Percentiles rank a stretch among this genome's conserved stretches.
These are phyloP conservation scores for Mallotus nudiflorus DNA, from an alignment of 345 rosid species.

Conservation along the genomic window DNA sequence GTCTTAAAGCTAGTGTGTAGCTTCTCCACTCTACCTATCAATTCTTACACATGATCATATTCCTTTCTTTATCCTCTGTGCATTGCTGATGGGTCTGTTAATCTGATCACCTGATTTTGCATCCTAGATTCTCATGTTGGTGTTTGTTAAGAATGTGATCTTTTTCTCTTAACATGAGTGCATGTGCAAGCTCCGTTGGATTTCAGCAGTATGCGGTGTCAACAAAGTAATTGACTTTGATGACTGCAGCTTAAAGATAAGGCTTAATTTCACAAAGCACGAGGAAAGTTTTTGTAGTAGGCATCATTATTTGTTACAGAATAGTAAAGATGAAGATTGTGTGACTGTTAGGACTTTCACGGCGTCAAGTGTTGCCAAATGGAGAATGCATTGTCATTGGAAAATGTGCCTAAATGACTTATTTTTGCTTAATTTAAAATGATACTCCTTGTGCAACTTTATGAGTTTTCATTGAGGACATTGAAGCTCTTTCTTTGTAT, in stretches of 20 bases:
- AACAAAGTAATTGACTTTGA: neutral
- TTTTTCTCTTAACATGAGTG: neutral
- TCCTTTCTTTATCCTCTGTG: neutral
- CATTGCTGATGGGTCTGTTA: neutral
- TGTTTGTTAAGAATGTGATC: neutral
- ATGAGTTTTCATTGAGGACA: neutral
- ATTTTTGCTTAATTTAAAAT: neutral
- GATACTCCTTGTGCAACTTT: neutral
- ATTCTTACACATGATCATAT: conserved; percentile 11
- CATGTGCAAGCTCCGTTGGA: neutral
- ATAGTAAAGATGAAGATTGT: neutral
- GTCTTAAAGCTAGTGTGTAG: conserved; percentile 74
- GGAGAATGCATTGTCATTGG: neutral
- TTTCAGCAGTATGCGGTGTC: neutral
- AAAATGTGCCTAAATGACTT: neutral
- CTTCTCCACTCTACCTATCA: neutral
- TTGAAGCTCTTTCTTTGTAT: neutral
- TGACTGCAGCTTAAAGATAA: neutral
- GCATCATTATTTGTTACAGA: neutral
- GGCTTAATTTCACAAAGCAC: too few relatives aligned
- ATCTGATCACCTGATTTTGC: neutral
- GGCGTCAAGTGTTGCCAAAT: neutral
- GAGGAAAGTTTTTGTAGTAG: too few relatives aligned
- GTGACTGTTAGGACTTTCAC: neutral
- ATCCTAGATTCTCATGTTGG: neutral